Evolutionary conservation across 352 stramenopile species (phyloP), one percentile per base, ranked within the genome.

Genomic region (Phytophthora hibernalis): DNA sequence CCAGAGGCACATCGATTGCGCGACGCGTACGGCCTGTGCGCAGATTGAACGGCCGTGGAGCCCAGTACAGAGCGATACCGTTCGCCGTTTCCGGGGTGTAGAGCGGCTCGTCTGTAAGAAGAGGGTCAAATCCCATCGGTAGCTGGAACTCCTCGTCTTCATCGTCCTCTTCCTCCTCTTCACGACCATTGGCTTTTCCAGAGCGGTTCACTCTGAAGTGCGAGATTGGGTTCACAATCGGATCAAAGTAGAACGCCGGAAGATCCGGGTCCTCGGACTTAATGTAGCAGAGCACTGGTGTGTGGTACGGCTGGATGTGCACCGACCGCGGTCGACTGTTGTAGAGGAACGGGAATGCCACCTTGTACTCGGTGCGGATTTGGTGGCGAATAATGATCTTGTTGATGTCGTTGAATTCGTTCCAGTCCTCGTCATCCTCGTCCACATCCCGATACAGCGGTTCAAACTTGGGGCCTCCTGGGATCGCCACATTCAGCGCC

Each of bases 361-460:
- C 98, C 58, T 97, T 97, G 83, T 99, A 99, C 77, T 99, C 98
- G 4, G 97, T 99, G 21, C 98, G 91, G 71, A 99, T 99, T 66
- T 98, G 97, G 74, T 99, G 91, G 6, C 98, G 95, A 68, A 99
- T 99, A 74, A 99, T 99, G 73, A 99, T 99, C 82, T 99, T 99
- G 80, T 99, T 98, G 74, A 99, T 99, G 78, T 99, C 98, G 68
- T 99, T 99, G 81, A 99, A 99, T 76, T 99, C 98, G 85, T 99
- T 99, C 98, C 98, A 99, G 82, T 99, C 98, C 66, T 99, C 97
- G 61, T 99, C 98, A 54, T 99, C 96, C 48, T 98, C 94, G 57
- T 99, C 96, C 11, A 98, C 68, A 77, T 99, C 98, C n/a, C 96
- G 91, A 72, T 98, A 99, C 16, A 99, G 82, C 13, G 98, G 98